Conservation (phyloP, 345 rosid genomes). For the Citrus cavaleriei region DNA sequence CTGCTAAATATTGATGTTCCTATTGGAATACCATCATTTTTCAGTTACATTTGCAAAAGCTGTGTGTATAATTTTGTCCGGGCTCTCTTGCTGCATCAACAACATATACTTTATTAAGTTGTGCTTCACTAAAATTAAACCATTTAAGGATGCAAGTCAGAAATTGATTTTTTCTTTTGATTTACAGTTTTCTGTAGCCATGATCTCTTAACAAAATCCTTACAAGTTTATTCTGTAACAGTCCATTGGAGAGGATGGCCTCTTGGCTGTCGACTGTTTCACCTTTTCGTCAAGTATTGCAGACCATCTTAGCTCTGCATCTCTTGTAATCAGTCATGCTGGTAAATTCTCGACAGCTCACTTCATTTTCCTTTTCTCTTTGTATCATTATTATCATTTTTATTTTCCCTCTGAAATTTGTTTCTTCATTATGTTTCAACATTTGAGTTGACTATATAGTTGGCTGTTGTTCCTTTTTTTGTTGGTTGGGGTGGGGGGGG, state of each 20-base stretch:
- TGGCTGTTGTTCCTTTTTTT: no score
- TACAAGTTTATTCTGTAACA: slow-evolving; percentile 10
- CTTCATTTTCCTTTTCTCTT: background rate
- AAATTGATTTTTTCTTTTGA: background rate
- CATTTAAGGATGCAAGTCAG: background rate
- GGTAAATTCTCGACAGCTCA: slow-evolving; percentile 27
- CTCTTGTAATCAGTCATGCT: slow-evolving; percentile 92
- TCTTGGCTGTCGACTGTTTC: slow-evolving; percentile 76
- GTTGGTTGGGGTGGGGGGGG: no score
- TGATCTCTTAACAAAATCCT: background rate
- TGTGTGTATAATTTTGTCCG: background rate
- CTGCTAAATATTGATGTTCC: background rate
- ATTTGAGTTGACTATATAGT: no score
- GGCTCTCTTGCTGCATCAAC: background rate
- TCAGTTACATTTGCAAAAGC: background rate
- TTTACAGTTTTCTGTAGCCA: background rate
- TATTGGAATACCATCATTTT: background rate
- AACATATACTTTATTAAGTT: background rate
- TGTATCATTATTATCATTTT: background rate
- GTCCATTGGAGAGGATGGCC: slow-evolving; percentile 63
- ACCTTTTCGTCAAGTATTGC: slow-evolving; percentile 86
- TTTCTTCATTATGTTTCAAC: no score
- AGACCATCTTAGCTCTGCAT: slow-evolving; percentile 73
- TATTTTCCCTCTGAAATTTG: no score
- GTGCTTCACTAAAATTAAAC: background rate